Evolutionary conservation across 192 early-diverging fungal species (phyloP).

Genomic region (Gonapodya prolifera): DNA sequence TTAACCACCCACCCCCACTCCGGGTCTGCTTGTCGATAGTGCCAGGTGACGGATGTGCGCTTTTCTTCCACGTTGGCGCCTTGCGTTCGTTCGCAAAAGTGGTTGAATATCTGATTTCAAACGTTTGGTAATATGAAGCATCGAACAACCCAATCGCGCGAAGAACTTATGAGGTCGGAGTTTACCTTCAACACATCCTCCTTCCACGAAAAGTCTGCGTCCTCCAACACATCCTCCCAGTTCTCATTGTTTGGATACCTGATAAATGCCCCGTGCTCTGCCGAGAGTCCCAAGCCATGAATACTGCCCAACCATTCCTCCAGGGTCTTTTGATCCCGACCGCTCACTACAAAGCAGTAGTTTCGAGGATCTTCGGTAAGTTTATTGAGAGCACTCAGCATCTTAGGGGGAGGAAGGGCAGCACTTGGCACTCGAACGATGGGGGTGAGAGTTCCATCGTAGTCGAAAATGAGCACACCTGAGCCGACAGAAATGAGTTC

Average conservation of each 20-base stretch:
- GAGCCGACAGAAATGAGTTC: too few species aligned
- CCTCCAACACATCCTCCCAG: slow-evolving; percentile 59
- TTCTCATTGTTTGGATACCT: slow-evolving; percentile 60
- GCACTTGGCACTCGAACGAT: slow-evolving; percentile 72
- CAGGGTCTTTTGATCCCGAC: slow-evolving; percentile 71
- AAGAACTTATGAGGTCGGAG: too few species aligned
- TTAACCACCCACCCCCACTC: slow-evolving; percentile 53
- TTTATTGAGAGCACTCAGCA: slow-evolving; percentile 58
- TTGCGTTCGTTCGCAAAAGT: slow-evolving; percentile 89
- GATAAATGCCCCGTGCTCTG: slow-evolving; percentile 93
- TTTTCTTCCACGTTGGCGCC: slow-evolving; percentile 93
- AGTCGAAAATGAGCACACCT: slow-evolving; percentile 86
- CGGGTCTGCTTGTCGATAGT: slow-evolving; percentile 90
- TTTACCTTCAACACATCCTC: slow-evolving; percentile 80
- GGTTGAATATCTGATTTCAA: slow-evolving; percentile 88
- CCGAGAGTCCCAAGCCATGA: slow-evolving; percentile 64
- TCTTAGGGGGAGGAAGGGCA: slow-evolving; percentile 65
- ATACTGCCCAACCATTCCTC: slow-evolving; percentile 75
- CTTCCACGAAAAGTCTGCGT: slow-evolving; percentile 84
- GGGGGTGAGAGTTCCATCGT: slow-evolving; percentile 92
- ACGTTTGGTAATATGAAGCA: too few species aligned
- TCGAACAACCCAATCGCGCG: too few species aligned
- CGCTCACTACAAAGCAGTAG: slow-evolving; percentile 81
- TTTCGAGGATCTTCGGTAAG: slow-evolving; percentile 70
- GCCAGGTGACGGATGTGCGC: slow-evolving; percentile 87